These are phyloP conservation scores for Boletus mariae DNA, from an alignment of 1,284 basidiomycete genomes.

Conservation along the genomic window DNA sequence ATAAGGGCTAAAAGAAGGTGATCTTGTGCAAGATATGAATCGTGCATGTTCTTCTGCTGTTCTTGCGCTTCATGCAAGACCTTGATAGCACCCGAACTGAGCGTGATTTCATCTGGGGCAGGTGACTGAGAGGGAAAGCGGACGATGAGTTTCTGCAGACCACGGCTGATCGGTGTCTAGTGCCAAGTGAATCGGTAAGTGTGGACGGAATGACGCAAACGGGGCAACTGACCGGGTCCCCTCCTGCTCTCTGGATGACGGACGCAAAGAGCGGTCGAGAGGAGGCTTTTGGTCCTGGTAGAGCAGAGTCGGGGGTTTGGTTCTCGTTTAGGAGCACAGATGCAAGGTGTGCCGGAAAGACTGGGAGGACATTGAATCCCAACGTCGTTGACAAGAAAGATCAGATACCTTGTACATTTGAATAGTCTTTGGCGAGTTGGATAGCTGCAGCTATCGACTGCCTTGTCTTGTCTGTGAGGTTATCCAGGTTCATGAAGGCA, in stretches of 20 bases:
- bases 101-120: slow-evolving; percentile 73
- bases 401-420: slow-evolving; percentile 66
- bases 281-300: slow-evolving; percentile 28
- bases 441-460: slow-evolving; percentile 63
- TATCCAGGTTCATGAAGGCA: slow-evolving; percentile 48
- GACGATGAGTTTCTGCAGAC: slow-evolving; percentile 66
- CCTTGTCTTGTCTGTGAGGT: slow-evolving; percentile 77
- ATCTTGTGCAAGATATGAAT: slow-evolving; percentile 92
- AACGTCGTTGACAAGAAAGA: neutral
- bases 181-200: slow-evolving; percentile 31
- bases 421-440: slow-evolving; percentile 80
- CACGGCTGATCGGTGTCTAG: slow-evolving; percentile 57
- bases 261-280: slow-evolving; percentile 62
- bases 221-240: slow-evolving; percentile 53
- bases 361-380: slow-evolving; percentile 33
- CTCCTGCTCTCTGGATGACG: slow-evolving; percentile 74
- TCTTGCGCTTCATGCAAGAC: slow-evolving; percentile 79
- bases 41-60: slow-evolving; percentile 86
- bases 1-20: slow-evolving; percentile 69
- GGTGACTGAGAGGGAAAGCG: slow-evolving; percentile 83
- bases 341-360: slow-evolving; percentile 75
- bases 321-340: slow-evolving; percentile 70
- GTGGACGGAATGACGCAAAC: slow-evolving; percentile 8
- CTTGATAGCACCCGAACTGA: slow-evolving; percentile 61
- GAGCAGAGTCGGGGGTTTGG: slow-evolving; percentile 33